Conservation (phyloP, 345 rosid species). For the Euclidium syriacum region DNA sequence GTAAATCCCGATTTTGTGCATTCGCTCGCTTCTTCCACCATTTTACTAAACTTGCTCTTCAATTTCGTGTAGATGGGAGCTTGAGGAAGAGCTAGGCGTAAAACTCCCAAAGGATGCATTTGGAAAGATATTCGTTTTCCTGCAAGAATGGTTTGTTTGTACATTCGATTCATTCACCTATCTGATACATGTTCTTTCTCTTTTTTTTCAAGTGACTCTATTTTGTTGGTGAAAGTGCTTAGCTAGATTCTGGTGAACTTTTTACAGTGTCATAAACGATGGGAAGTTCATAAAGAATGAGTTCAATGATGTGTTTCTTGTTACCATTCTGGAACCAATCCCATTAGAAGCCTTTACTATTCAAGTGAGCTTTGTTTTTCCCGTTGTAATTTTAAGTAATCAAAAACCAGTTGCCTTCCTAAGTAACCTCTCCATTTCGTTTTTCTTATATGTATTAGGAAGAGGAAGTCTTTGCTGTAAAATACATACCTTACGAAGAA, state of each 20-base stretch:
- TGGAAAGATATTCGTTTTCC: slow-evolving; percentile 63
- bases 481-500: slow-evolving; percentile 58
- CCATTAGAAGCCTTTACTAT: slow-evolving; percentile 87
- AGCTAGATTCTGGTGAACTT: too few species aligned
- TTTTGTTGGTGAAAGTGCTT: not conserved
- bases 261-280: slow-evolving; percentile 65
- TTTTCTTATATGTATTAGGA: slow-evolving; percentile 39
- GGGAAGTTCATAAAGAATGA: slow-evolving; percentile 88
- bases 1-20: not conserved
- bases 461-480: slow-evolving; percentile 86
- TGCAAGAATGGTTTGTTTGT: slow-evolving; percentile 82
- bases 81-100: slow-evolving; percentile 84
- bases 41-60: not conserved
- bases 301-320: slow-evolving; percentile 79
- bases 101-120: slow-evolving; percentile 85
- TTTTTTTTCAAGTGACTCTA: not conserved
- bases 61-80: slow-evolving; percentile 67
- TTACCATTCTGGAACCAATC: slow-evolving; percentile 72
- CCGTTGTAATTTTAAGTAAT: not conserved
- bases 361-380: slow-evolving; percentile 58
- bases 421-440: slow-evolving; percentile 2
- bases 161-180: not conserved
- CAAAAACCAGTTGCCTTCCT: not conserved
- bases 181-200: not conserved
- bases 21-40: not conserved